A percentile compares a stretch with the other conserved stretches of the same genome.
Conservation (phyloP, 345 rosid genomes). For the Citrus mangshanensis region DNA sequence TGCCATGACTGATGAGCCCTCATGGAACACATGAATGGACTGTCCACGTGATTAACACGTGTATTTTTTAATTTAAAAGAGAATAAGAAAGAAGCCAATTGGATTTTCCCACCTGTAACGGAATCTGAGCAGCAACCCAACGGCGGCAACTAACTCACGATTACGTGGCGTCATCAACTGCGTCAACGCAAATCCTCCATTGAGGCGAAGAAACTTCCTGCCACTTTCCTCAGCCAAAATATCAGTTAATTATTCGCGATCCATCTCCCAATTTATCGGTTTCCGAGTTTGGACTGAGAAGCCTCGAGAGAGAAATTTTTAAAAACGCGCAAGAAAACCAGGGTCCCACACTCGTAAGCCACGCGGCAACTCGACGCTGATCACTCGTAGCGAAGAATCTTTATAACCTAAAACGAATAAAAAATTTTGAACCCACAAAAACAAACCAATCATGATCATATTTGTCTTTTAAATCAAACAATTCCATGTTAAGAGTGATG, state of each 20-base stretch:
- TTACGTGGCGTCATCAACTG: constrained; percentile 27
- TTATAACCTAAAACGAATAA: neutral
- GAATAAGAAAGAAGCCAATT: neutral
- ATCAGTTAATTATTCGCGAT: constrained; percentile 12
- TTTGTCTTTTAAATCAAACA: too few species aligned
- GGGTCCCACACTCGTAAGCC: constrained; percentile 21
- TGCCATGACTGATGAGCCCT: too few species aligned
- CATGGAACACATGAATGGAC: too few species aligned
- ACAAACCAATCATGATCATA: neutral
- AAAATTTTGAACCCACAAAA: too few species aligned
- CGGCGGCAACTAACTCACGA: neutral
- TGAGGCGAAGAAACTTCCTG: constrained; percentile 25
- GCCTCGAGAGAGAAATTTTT: neutral
- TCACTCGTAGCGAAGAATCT: constrained; percentile 18
- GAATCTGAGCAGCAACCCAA: neutral
- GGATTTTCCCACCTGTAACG: neutral
- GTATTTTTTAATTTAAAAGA: neutral
- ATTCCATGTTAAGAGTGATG: too few species aligned
- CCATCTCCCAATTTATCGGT: constrained; percentile 12
- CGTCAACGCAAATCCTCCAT: neutral
- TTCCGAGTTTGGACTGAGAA: neutral
- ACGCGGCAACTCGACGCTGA: constrained; percentile 69
- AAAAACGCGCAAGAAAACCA: neutral
- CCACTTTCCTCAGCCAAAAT: constrained; percentile 20
- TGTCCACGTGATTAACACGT: neutral